These are phyloP conservation scores for Rhodotorula sp. DNA, from an alignment of 1,284 basidiomycete genomes.

Conservation along the genomic window DNA sequence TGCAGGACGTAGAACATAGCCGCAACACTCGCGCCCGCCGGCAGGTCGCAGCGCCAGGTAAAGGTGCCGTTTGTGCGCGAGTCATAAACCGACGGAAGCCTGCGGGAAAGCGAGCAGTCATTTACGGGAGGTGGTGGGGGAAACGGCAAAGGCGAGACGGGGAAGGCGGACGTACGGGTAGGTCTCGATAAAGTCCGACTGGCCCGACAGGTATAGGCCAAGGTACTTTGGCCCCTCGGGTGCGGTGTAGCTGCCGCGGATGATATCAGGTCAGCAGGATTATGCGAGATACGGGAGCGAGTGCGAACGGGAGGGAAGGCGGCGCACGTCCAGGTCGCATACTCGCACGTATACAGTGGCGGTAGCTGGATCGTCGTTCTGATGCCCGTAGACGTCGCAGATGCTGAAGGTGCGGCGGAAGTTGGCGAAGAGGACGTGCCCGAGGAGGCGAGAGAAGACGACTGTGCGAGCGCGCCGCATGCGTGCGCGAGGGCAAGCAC, in stretches of 20 bases:
- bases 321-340: constrained; percentile 16
- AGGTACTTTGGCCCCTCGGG: constrained; percentile 23
- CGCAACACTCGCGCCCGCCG: constrained; percentile 16
- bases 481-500: background rate
- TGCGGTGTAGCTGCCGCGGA: constrained; percentile 14
- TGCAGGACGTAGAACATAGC: constrained; percentile 26
- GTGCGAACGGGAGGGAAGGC: too few species aligned
- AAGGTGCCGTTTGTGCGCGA: constrained; percentile 17
- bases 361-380: constrained; percentile 14
- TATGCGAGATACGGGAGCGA: background rate
- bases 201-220: constrained; percentile 17
- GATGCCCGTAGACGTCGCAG: background rate
- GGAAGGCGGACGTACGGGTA: background rate
- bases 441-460: background rate
- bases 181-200: constrained; percentile 16
- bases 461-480: background rate
- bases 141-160: too few species aligned
- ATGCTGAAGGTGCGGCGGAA: background rate
- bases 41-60: constrained; percentile 24
- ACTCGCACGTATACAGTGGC: constrained; percentile 15
- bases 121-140: too few species aligned
- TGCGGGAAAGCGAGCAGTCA: background rate
- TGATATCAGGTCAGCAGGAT: too few species aligned
- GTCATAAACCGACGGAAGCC: constrained; percentile 12
- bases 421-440: background rate